A percentile compares a stretch with the other conserved stretches of the same genome.
Evolutionary conservation across 2,329 filamentous ascomycete genomes (phyloP).

Genomic region (Zasmidium angulare): DNA sequence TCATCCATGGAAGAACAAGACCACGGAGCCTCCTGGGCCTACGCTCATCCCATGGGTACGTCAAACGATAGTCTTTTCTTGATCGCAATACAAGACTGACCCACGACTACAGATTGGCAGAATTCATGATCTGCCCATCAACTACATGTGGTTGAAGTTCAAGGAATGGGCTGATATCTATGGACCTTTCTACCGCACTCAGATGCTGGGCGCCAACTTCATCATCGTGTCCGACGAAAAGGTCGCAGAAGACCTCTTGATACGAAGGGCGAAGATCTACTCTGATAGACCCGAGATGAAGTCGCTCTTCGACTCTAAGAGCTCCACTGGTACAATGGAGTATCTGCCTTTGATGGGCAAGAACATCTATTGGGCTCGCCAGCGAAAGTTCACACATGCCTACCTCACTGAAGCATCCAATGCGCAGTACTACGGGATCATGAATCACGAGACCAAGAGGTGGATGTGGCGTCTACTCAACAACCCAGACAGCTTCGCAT

Average conservation of each 20-base stretch:
- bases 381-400: slow-evolving; percentile 54
- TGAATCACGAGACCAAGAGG: slow-evolving; percentile 56
- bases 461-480: slow-evolving; percentile 52
- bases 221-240: slow-evolving; percentile 54
- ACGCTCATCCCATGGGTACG: slow-evolving; percentile 33
- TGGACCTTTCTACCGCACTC: slow-evolving; percentile 36
- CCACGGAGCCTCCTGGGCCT: slow-evolving; percentile 42
- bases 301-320: slow-evolving; percentile 57
- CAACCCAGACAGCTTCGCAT: slow-evolving; percentile 52
- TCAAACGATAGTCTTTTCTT: not conserved
- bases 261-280: slow-evolving; percentile 54
- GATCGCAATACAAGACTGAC: not conserved
- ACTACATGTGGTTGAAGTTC: slow-evolving; percentile 57
- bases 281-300: slow-evolving; percentile 53
- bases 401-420: slow-evolving; percentile 51
- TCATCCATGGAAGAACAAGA: slow-evolving; percentile 36
- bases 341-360: slow-evolving; percentile 58
- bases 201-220: slow-evolving; percentile 43
- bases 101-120: slow-evolving; percentile 28
- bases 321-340: slow-evolving; percentile 55
- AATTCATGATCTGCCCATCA: slow-evolving; percentile 50
- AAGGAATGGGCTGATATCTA: slow-evolving; percentile 39
- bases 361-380: slow-evolving; percentile 57
- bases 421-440: slow-evolving; percentile 46
- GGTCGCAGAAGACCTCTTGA: slow-evolving; percentile 54